Conservation (phyloP, 139 green algal species). For the Coelastrella sp. region DNA sequence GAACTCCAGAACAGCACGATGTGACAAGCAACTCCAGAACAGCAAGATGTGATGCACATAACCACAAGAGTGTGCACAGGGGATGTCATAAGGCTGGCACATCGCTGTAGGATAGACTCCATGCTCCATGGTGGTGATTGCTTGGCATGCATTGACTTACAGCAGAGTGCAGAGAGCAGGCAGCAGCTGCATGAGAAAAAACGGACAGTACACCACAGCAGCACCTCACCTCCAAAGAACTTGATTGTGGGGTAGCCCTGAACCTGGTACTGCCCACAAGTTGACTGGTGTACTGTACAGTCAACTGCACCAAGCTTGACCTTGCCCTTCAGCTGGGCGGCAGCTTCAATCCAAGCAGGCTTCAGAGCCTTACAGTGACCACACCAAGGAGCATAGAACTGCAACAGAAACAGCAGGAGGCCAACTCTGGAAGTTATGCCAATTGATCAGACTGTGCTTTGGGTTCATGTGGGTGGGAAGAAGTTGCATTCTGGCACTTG, state of each 20-base stretch:
- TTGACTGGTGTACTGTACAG: slow-evolving; percentile 79
- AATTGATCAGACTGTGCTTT: too few species aligned
- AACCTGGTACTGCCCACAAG: slow-evolving; percentile 72
- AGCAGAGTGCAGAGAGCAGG: background rate
- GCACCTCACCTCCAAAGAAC: slow-evolving; percentile 75
- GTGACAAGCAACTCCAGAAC: too few species aligned
- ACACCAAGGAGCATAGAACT: slow-evolving; percentile 70
- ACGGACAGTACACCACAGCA: background rate
- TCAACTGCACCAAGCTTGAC: slow-evolving; percentile 91
- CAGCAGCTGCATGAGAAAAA: background rate
- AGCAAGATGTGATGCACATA: too few species aligned
- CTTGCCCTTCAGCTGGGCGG: slow-evolving; percentile 44
- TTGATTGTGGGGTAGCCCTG: slow-evolving; percentile 94
- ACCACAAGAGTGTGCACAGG: too few species aligned
- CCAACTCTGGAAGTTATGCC: too few species aligned
- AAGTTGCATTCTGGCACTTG: too few species aligned
- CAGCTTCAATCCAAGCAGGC: slow-evolving; percentile 79
- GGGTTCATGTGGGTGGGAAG: too few species aligned
- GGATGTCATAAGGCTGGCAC: too few species aligned
- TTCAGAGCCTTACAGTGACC: slow-evolving; percentile 93
- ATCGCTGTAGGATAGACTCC: too few species aligned
- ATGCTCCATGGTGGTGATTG: too few species aligned
- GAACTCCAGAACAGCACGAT: too few species aligned
- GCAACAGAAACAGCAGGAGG: background rate
- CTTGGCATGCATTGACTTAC: background rate